Evolutionary conservation across 148 eudicot species (phyloP), one percentile per base, ranked within the genome.

Genomic region (Rheum nobile): DNA sequence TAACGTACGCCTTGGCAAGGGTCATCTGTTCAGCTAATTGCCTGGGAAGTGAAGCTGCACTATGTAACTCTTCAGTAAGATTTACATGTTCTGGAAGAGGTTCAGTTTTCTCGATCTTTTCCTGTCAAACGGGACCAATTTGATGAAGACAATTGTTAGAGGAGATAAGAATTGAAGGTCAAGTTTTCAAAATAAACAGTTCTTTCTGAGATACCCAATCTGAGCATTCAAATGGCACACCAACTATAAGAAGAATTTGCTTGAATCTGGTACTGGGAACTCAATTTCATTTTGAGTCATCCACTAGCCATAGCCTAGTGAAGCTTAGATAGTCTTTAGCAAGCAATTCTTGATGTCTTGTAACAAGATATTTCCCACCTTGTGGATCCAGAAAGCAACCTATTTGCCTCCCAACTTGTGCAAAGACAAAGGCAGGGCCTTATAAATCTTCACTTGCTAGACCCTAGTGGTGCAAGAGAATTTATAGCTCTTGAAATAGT

Each of bases 1-100:
- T 69, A 21, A 79, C 61, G 21, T 50, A 67, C 12, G 75, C 77
- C 37, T 79, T 79, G 8, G 82, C 82, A 29, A 79, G 68, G 22
- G 75, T 37, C 55, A 79, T 79, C 71, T 79, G 82, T 29, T 79
- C 82, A 71, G 26, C 47, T 4, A 79, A 12, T 41, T 79, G 77
- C 29, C 82, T 79, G 5, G 75, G 17, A 16, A 79, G 39, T 16
- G 82, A 79, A 32, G 59, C 48, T 31, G 75, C 65, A n/a, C 72
- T 79, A 43, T 71, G 44, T 74, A 79, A 42, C 73, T 79, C 78
- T 24, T 75, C 78, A 10, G 75, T 37, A 17, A n/a, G 35, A 41
- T 69, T n/a, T 69, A 69, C 42, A 8, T 69, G 72, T 41, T 35
- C 43, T 2, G 37, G 67, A 28, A 29, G 67, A 28, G 67, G 34